These are phyloP conservation scores for Aspergillus sergii DNA, from an alignment of 2,329 filamentous ascomycete genomes.

Conservation along the genomic window DNA sequence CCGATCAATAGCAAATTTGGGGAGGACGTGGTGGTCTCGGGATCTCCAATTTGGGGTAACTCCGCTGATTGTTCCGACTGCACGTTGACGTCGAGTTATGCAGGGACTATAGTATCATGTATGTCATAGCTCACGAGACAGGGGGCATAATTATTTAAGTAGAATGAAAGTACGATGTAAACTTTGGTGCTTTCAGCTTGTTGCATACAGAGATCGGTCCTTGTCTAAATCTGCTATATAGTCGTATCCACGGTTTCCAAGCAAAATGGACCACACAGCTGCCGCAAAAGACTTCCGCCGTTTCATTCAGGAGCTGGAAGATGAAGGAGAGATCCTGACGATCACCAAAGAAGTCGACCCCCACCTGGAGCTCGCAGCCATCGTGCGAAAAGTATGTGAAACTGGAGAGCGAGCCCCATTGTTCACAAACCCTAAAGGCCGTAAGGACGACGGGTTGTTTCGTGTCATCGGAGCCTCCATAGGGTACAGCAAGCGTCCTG, in stretches of 20 bases:
- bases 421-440: not conserved
- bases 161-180: not conserved
- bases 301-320: constrained; percentile 12
- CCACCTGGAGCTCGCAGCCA: constrained; percentile 16
- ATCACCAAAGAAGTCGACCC: constrained; percentile 17
- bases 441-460: constrained; percentile 10
- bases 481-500: constrained; percentile 4
- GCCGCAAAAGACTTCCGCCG: constrained; percentile 5
- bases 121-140: not conserved
- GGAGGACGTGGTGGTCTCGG: not conserved
- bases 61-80: not conserved
- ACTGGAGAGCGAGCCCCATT: constrained; percentile 11
- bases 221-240: not conserved
- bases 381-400: constrained; percentile 17
- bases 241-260: not conserved
- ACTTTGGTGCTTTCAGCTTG: not conserved
- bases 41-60: not conserved
- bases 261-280: not conserved
- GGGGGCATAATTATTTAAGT: not conserved
- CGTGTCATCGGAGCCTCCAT: constrained; percentile 12
- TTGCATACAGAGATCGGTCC: not conserved
- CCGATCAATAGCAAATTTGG: not conserved
- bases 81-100: not conserved
- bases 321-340: constrained; percentile 14
- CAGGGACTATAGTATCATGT: not conserved